Base-by-base conservation (phyloP, 2,329 filamentous ascomycete species). In the Orbilia blumenaviensis region DNA sequence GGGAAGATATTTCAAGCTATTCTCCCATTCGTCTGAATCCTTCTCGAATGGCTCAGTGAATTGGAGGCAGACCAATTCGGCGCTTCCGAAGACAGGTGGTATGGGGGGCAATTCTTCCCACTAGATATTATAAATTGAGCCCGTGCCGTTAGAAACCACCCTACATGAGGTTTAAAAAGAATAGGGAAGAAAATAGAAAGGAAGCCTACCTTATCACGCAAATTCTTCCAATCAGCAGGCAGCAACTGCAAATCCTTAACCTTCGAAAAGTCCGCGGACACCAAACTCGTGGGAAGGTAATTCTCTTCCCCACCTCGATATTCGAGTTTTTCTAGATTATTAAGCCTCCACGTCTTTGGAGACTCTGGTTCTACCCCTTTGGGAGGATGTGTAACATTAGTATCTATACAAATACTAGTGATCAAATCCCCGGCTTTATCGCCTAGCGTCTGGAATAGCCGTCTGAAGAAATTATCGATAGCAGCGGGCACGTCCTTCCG, bases 251-350 rank as follows among this genome's bases (percentile, higher is more conserved):
- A 10, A 18, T 48, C 44, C 32, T 63, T 63, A 6, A 63, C 60
- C 25, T 36, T 63, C 12, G 60, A 34, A 29, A 63, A 63, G 18
- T 63, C 60, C 25, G 42, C 60, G 10, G 41, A 12, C 10, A 63
- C 27, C 1, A 63, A 27, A 36, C n/a, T 34, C 1, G 18, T 36
- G 9, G 25, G 9, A 36, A 34, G 25, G 16, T 7, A 36, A n/a
- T 48, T 18, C 16, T 29, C n/a, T 7, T 25, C 14, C 5, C 18
- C 21, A 16, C 12, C 60, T 5, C 21, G 25, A 41, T 48, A 48
- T 12, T 32, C 27, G 9, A 63, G n/a, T 23, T 63, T 46, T 4
- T 63, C 60, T 12, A 63, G 27, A 38, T 50, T 63, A 2, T 23
- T 50, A 3, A 63, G 18, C n/a, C n/a, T 48, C 60, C 60, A 63